phyloP scores from a whole-genome alignment of 2,329 filamentous ascomycete genomes.

The Pseudogymnoascus sp. region DNA sequence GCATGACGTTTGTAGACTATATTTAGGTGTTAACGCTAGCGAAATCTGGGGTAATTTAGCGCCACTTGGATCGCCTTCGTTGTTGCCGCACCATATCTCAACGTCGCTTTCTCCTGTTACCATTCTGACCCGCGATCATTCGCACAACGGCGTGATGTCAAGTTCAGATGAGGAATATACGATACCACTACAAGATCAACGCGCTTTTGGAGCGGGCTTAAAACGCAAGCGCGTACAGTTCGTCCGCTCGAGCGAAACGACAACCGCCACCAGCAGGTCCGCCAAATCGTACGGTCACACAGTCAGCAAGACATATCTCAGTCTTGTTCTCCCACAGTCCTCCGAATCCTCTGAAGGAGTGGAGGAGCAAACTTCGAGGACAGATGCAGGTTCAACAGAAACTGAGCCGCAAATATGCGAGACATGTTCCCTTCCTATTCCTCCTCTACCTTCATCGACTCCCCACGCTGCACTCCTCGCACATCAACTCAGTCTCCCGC shows the following conservation, averaged over 20 bases:
- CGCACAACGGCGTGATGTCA: neutral
- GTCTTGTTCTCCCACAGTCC: slow-evolving; percentile 45
- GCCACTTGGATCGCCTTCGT: neutral
- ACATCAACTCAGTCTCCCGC: slow-evolving; percentile 61
- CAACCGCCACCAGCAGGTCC: slow-evolving; percentile 14
- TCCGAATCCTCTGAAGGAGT: neutral
- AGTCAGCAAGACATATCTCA: slow-evolving; percentile 51
- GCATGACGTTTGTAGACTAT: slow-evolving; percentile 7
- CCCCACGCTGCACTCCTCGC: slow-evolving; percentile 55
- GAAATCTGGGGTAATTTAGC: slow-evolving; percentile 7
- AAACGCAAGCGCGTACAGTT: slow-evolving; percentile 53
- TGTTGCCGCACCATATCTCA: slow-evolving; percentile 3
- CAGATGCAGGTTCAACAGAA: neutral
- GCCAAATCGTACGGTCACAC: slow-evolving; percentile 21
- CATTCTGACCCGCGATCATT: neutral
- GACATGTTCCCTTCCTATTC: slow-evolving; percentile 52
- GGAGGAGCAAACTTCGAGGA: neutral
- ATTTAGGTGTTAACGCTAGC: neutral
- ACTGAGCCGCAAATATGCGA: slow-evolving; percentile 36
- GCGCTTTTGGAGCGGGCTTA: slow-evolving; percentile 54
- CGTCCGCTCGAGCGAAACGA: slow-evolving; percentile 33
- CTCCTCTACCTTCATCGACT: slow-evolving; percentile 34
- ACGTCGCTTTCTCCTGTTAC: neutral
- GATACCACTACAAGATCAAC: slow-evolving; percentile 48
- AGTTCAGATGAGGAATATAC: slow-evolving; percentile 45